Evolutionary conservation across 306 rosid genomes (phyloP).

Genomic region (Acacia crassicarpa): DNA sequence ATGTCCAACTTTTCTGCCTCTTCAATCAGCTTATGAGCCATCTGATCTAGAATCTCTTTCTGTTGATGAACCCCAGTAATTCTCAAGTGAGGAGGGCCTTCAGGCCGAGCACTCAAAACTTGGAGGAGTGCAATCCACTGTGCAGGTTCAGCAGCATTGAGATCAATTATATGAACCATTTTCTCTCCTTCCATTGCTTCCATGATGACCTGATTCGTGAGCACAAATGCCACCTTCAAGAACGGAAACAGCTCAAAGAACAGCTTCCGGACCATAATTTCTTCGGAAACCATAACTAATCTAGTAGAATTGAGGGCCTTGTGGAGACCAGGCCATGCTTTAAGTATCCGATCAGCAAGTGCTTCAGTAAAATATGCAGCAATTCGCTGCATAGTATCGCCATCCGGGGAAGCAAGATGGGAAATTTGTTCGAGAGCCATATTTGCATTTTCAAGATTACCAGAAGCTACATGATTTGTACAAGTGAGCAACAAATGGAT

Average conservation of each 20-base stretch:
- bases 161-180: conserved; percentile 84
- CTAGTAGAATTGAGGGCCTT: conserved; percentile 76
- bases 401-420: conserved; percentile 69
- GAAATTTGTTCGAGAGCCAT: conserved; percentile 80
- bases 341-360: conserved; percentile 75
- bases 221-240: conserved; percentile 66
- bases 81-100: conserved; percentile 93
- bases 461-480: conserved; percentile 76
- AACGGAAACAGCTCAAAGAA: conserved; percentile 83
- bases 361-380: conserved; percentile 79
- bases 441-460: conserved; percentile 77
- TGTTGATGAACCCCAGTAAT: conserved; percentile 75
- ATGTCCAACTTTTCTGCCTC: conserved; percentile 83
- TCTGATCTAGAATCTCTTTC: conserved; percentile 73
- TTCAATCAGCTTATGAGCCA: conserved; percentile 63
- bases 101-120: conserved; percentile 66
- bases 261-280: conserved; percentile 63
- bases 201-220: conserved; percentile 74
- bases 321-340: conserved; percentile 78
- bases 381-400: conserved; percentile 91
- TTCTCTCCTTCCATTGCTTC: conserved; percentile 93
- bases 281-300: conserved; percentile 57
- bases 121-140: conserved; percentile 89
- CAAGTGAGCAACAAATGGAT: conserved; percentile 78
- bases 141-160: conserved; percentile 74